Conservation (phyloP, 164 flowering plant genomes). For the Berberis vulgaris region DNA sequence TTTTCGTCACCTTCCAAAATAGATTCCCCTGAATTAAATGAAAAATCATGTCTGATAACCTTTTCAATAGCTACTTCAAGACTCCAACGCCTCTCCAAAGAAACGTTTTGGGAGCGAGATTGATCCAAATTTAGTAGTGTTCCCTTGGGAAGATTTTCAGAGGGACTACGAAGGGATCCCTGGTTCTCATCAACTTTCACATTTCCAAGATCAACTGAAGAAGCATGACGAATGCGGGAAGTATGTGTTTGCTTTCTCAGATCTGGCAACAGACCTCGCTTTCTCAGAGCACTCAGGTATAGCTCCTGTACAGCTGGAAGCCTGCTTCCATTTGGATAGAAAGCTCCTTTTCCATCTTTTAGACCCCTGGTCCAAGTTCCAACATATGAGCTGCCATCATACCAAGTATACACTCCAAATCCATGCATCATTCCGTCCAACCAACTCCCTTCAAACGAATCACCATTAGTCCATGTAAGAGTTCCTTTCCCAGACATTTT, state of each 20-base stretch:
- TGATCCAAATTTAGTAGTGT: constrained; percentile 53
- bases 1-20: constrained; percentile 31
- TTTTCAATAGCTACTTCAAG: constrained; percentile 90
- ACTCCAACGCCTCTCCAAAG: constrained; percentile 92
- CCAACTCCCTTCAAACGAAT: constrained; percentile 94
- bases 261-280: constrained; percentile 81
- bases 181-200: constrained; percentile 37
- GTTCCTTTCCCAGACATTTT: constrained; percentile 92
- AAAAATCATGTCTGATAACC: constrained; percentile 53
- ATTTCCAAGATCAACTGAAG: constrained; percentile 59
- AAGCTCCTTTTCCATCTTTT: constrained; percentile 96
- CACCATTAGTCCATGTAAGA: constrained; percentile 86
- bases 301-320: constrained; percentile 62
- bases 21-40: constrained; percentile 39
- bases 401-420: constrained; percentile 88
- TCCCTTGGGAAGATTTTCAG: constrained; percentile 50
- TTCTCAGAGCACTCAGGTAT: constrained; percentile 71
- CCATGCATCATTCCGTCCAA: constrained; percentile 93
- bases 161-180: constrained; percentile 34
- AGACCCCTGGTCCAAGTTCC: constrained; percentile 93
- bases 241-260: constrained; percentile 45
- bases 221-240: constrained; percentile 53
- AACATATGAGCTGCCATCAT: constrained; percentile 81
- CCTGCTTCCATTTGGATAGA: constrained; percentile 71
- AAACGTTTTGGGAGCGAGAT: constrained; percentile 44